Conservation (phyloP, 2,329 filamentous ascomycete species). For the Clonostachys rosea region DNA sequence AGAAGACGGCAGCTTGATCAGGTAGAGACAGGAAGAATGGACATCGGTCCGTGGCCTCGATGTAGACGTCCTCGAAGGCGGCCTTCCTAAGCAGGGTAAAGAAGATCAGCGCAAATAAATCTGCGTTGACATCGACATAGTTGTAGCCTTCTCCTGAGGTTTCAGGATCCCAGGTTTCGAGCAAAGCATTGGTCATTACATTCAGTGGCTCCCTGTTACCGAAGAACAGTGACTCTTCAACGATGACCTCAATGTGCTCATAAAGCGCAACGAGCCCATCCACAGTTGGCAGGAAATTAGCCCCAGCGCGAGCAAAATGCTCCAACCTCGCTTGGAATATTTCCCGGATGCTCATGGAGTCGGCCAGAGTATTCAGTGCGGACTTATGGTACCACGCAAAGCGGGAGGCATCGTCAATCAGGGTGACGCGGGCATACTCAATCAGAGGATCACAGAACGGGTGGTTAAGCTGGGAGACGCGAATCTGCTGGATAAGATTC, state of each 20-base stretch:
- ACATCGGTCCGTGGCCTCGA: slow-evolving; percentile 58
- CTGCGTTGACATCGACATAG: slow-evolving; percentile 37
- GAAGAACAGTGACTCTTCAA: slow-evolving; percentile 19
- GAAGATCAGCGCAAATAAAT: slow-evolving; percentile 51
- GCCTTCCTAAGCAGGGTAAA: slow-evolving; percentile 52
- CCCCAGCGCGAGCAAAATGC: slow-evolving; percentile 14
- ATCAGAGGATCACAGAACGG: slow-evolving; percentile 15
- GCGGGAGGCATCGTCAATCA: slow-evolving; percentile 17
- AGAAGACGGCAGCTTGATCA: slow-evolving; percentile 60
- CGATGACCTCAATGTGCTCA: slow-evolving; percentile 13
- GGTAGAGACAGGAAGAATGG: slow-evolving; percentile 56
- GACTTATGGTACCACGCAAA: slow-evolving; percentile 16
- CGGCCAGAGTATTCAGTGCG: slow-evolving; percentile 15
- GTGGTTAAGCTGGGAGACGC: slow-evolving; percentile 12
- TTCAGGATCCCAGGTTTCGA: slow-evolving; percentile 18
- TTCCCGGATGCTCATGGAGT: slow-evolving; percentile 13
- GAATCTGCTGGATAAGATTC: slow-evolving; percentile 21
- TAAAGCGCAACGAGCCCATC: slow-evolving; percentile 14
- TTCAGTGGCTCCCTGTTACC: slow-evolving; percentile 23
- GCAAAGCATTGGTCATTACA: slow-evolving; percentile 26
- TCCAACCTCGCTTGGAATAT: slow-evolving; percentile 17
- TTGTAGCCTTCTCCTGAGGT: slow-evolving; percentile 11
- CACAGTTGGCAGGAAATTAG: slow-evolving; percentile 10
- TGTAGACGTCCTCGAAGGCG: slow-evolving; percentile 58
- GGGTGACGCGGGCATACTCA: slow-evolving; percentile 12